Base-by-base conservation (phyloP, 1,284 basidiomycete species). In the Sanguinoderma infundibulare region DNA sequence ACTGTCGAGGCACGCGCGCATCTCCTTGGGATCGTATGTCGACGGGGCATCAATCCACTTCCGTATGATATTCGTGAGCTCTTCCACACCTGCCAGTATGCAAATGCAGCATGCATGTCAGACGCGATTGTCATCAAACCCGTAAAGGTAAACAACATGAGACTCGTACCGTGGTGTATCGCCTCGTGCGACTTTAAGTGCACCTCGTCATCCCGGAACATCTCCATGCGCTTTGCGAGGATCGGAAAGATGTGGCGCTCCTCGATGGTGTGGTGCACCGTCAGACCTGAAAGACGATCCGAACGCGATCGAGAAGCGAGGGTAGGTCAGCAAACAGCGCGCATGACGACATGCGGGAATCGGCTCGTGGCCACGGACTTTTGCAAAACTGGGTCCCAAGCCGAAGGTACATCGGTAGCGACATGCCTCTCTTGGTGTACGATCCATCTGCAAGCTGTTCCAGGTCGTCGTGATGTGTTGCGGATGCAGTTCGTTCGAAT, bases 241-340 rank as follows among this genome's bases (percentile, higher is more conserved):
- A 84, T 70, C 0, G 89, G 89, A 75, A 91, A 92, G 56, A 91
- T 78, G 68, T 85, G 79, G 26, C 78, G 69, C 71, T 86, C 87
- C 69, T 86, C 88, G 66, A 88, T 87, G 5, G 82, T 83, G 72
- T 92, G 90, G 70, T 92, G 89, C 72, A 83, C 79, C 12, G 83
- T 87, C 39, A 91, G 75, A 64, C 87, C 73, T 74, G 54, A 26
- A 51, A 34, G n/a, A 22, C 28, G 15, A n/a, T 30, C 15, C 14
- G 24, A 2, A n/a, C 22, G 9, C 4, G 8, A 26, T 9, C 28
- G 46, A 9, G 35, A 32, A 28, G 15, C 22, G 9, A 38, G 17
- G 20, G 17, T 20, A 10, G n/a, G 24, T 17, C 22, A 38, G 50
- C 40, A 22, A 28, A 46, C 5, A 26, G n/a, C 10, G 9, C 24